Evolutionary conservation across 2,329 filamentous ascomycete genomes (phyloP).

Genomic region (Aureobasidium sp.): DNA sequence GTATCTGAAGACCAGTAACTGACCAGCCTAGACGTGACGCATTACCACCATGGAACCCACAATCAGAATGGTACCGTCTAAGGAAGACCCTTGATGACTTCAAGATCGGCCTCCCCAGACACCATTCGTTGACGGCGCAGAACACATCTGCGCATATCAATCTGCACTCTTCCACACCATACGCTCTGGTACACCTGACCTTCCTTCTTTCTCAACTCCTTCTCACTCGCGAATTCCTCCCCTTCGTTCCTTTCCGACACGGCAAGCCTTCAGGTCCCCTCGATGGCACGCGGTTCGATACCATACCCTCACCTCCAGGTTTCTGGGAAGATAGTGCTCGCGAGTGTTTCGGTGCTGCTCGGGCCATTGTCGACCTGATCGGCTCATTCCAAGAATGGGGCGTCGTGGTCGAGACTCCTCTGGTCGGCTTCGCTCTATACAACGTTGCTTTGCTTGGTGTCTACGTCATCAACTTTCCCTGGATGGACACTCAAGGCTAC

Average conservation of each 20-base stretch:
- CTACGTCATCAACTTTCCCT: conserved; percentile 60
- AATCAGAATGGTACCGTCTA: conserved; percentile 50
- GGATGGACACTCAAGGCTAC: conserved; percentile 56
- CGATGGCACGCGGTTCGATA: conserved; percentile 37
- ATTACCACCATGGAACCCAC: conserved; percentile 53
- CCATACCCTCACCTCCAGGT: conserved; percentile 42
- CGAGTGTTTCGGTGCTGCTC: conserved; percentile 56
- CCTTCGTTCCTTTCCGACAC: conserved; percentile 54
- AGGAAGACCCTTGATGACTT: conserved; percentile 47
- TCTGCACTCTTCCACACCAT: conserved; percentile 56
- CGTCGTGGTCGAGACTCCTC: conserved; percentile 59
- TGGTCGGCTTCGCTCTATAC: conserved; percentile 62
- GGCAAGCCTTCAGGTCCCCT: conserved; percentile 50
- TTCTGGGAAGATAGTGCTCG: conserved; percentile 60
- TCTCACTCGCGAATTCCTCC: conserved; percentile 62
- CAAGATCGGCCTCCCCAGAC: conserved; percentile 47
- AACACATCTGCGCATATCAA: conserved; percentile 63
- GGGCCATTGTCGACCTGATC: conserved; percentile 58
- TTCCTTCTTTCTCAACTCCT: conserved; percentile 60
- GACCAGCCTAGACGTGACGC: conserved; percentile 45
- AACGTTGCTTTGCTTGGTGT: conserved; percentile 58
- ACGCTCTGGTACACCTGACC: conserved; percentile 61
- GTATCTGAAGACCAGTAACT: conserved; percentile 19
- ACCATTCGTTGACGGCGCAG: conserved; percentile 51
- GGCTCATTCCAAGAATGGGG: conserved; percentile 54